phyloP scores from a whole-genome alignment of 768 basidiomycete species.

The Rhodotorula babjevae region DNA sequence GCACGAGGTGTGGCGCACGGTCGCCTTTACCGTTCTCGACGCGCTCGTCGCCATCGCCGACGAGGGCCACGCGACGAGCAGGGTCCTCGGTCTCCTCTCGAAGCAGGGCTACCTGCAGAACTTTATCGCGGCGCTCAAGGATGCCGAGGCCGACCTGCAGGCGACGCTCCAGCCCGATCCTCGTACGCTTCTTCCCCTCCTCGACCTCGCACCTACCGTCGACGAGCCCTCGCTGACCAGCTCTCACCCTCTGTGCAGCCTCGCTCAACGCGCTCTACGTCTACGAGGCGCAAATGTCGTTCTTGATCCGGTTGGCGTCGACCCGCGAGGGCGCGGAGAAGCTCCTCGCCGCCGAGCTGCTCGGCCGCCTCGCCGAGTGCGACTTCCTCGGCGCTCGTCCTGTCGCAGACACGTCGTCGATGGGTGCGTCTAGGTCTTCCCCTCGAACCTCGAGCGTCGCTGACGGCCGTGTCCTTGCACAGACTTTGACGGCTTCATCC shows the following conservation, averaged over 20 bases:
- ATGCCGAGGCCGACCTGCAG: constrained; percentile 68
- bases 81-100: constrained; percentile 62
- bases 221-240: neutral
- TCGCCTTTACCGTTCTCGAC: constrained; percentile 85
- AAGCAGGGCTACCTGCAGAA: constrained; percentile 72
- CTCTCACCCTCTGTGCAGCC: constrained; percentile 53
- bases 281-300: constrained; percentile 88
- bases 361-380: constrained; percentile 71
- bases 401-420: constrained; percentile 72
- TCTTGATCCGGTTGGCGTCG: constrained; percentile 78
- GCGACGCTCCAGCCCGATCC: constrained; percentile 81
- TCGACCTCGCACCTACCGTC: neutral
- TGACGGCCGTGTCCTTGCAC: neutral
- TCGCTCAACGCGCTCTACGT: constrained; percentile 87
- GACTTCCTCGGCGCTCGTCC: constrained; percentile 82
- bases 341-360: constrained; percentile 68
- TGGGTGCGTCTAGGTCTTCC: constrained; percentile 54
- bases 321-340: constrained; percentile 77
- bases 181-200: constrained; percentile 56
- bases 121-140: constrained; percentile 78
- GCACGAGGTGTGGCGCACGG: constrained; percentile 92
- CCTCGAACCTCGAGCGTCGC: neutral
- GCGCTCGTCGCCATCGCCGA: constrained; percentile 66
- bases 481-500: constrained; percentile 84
- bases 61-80: constrained; percentile 51